Evolutionary conservation across 495 filamentous ascomycete genomes (phyloP).

Genomic region (Penicillium odoratum): DNA sequence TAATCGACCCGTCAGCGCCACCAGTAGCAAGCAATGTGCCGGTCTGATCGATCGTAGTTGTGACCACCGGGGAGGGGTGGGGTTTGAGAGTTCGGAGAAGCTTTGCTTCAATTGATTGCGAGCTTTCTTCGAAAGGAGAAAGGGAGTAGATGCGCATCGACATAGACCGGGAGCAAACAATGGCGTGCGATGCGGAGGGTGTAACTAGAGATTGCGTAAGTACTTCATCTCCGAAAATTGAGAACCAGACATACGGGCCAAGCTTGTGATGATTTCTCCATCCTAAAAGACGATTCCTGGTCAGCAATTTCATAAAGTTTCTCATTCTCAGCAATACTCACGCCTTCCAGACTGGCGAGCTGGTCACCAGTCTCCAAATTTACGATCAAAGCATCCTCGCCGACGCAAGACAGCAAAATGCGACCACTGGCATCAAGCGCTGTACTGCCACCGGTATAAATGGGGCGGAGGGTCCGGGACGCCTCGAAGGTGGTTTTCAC

Average conservation of each 20-base stretch:
- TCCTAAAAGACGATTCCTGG: conserved; percentile 57
- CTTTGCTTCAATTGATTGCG: conserved; percentile 58
- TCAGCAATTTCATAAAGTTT: conserved; percentile 14
- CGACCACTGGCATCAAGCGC: conserved; percentile 78
- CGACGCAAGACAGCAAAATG: conserved; percentile 81
- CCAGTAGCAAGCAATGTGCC: conserved; percentile 90
- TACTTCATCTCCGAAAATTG: background rate
- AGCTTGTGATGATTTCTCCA: conserved; percentile 84
- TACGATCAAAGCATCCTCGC: conserved; percentile 86
- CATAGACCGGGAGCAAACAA: conserved; percentile 88
- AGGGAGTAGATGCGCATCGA: conserved; percentile 91
- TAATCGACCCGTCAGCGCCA: conserved; percentile 85
- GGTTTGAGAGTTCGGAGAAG: conserved; percentile 82
- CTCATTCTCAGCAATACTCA: conserved; percentile 37
- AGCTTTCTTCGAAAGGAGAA: conserved; percentile 51
- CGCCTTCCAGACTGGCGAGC: conserved; percentile 85
- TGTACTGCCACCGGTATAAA: conserved; percentile 89
- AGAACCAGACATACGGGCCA: conserved; percentile 61
- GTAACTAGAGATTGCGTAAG: conserved; percentile 59
- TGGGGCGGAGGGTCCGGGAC: conserved; percentile 78
- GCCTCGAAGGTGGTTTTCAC: conserved; percentile 86
- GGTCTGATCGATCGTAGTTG: conserved; percentile 77
- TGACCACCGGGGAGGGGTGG: conserved; percentile 85
- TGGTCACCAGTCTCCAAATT: conserved; percentile 80
- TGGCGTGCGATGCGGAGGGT: conserved; percentile 80